phyloP scores from a whole-genome alignment of 2,329 filamentous ascomycete species.

The Cryoendolithus antarcticus region DNA sequence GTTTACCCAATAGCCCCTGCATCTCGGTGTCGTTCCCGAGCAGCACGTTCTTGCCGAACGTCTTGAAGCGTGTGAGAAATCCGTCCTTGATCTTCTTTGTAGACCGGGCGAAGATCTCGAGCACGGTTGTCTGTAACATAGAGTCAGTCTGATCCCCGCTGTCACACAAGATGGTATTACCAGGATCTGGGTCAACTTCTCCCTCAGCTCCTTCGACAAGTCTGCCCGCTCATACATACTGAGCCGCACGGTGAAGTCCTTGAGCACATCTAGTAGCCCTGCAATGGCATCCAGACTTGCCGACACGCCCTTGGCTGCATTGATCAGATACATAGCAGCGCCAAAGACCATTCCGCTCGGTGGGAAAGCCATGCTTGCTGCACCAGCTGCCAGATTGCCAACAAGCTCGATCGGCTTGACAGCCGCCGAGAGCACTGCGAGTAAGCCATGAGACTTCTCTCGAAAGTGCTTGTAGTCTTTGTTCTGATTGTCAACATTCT shows the following conservation, averaged over 20 bases:
- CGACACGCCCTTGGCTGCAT: slow-evolving; percentile 34
- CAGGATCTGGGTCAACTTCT: slow-evolving; percentile 32
- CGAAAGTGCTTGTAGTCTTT: slow-evolving; percentile 4
- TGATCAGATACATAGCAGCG: slow-evolving; percentile 32
- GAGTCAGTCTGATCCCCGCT: background rate
- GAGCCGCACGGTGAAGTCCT: slow-evolving; percentile 25
- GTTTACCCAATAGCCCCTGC: slow-evolving; percentile 27
- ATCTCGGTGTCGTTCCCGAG: slow-evolving; percentile 31
- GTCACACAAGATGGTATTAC: background rate
- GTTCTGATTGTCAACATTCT: slow-evolving; percentile 3
- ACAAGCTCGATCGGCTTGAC: slow-evolving; percentile 28
- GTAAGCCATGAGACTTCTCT: slow-evolving; percentile 1
- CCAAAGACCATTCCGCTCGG: slow-evolving; percentile 32
- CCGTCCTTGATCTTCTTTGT: slow-evolving; percentile 32
- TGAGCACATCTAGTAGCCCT: slow-evolving; percentile 31
- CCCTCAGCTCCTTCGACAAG: slow-evolving; percentile 27
- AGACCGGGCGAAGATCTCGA: slow-evolving; percentile 35
- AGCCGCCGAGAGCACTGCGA: slow-evolving; percentile 4
- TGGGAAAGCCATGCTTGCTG: slow-evolving; percentile 28
- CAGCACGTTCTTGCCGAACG: slow-evolving; percentile 30
- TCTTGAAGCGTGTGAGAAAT: slow-evolving; percentile 20
- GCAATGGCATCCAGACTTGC: slow-evolving; percentile 34
- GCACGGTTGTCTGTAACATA: slow-evolving; percentile 22
- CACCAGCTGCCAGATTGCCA: slow-evolving; percentile 28
- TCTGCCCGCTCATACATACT: slow-evolving; percentile 29